These are phyloP conservation scores for Piper longum DNA, from an alignment of 164 flowering plant genomes.

Conservation along the genomic window DNA sequence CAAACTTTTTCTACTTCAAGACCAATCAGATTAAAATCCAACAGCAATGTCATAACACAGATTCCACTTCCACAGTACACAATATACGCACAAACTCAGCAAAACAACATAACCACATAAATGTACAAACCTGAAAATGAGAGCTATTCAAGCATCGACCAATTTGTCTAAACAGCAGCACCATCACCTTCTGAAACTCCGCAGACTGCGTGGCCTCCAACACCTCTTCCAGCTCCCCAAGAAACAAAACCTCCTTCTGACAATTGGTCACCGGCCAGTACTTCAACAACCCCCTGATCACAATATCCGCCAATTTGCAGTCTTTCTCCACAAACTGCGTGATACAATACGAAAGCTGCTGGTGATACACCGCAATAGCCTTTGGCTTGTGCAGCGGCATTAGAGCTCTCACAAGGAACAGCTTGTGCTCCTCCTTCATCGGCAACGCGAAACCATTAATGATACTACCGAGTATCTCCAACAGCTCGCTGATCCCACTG, in stretches of 20 bases:
- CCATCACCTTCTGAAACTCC: conserved; percentile 34
- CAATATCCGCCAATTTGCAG: conserved; percentile 30
- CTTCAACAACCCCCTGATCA: conserved; percentile 39
- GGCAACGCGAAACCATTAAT: conserved; percentile 46
- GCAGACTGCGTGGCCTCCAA: conserved; percentile 28
- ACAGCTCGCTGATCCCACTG: conserved; percentile 35
- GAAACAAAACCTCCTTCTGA: conserved; percentile 36
- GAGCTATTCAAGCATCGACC: conserved; percentile 40
- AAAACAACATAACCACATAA: not conserved
- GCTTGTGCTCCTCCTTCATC: conserved; percentile 46
- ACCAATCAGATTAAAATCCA: too few species aligned
- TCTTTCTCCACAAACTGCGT: conserved; percentile 40
- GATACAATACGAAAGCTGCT: conserved; percentile 39
- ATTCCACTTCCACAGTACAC: not conserved
- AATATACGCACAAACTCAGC: not conserved
- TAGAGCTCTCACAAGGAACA: conserved; percentile 41
- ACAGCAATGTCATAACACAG: not conserved
- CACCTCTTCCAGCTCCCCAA: conserved; percentile 42
- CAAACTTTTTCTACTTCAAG: too few species aligned
- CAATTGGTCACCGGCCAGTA: conserved; percentile 44
- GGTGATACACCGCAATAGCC: conserved; percentile 27
- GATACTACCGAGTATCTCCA: conserved; percentile 46
- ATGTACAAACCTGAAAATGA: conserved; percentile 29
- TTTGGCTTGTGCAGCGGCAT: conserved; percentile 48
- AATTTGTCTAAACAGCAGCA: conserved; percentile 37